Percentiles rank a stretch among this genome's conserved stretches.
Conservation (phyloP, 768 basidiomycete species). For the Rhodotorula babjevae region DNA sequence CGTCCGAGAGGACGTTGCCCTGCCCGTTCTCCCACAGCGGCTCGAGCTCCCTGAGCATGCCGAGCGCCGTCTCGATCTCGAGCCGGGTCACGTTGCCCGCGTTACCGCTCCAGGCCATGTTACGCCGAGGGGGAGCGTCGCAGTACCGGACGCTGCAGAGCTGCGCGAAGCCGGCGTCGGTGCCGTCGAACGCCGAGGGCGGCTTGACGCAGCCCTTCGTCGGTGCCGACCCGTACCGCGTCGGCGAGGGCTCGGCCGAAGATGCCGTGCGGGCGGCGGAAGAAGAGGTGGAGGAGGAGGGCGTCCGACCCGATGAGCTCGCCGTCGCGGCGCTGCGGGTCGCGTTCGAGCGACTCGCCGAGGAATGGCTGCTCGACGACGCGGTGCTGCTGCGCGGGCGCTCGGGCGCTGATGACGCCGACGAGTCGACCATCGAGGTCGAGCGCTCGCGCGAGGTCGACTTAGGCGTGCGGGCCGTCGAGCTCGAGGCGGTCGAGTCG, state of each 20-base stretch:
- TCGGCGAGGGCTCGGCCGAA: not conserved
- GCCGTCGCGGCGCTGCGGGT: not conserved
- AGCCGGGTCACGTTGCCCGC: constrained; percentile 20
- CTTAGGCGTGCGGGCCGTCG: too few relatives aligned
- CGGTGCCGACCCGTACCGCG: constrained; percentile 5
- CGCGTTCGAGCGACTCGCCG: not conserved
- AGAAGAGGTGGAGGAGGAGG: not conserved
- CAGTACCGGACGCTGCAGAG: constrained; percentile 25
- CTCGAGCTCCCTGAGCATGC: constrained; percentile 16
- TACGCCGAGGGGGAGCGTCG: not conserved
- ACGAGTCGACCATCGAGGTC: too few relatives aligned
- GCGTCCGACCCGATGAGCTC: too few relatives aligned
- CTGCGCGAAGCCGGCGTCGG: constrained; percentile 4
- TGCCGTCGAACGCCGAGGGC: constrained; percentile 14
- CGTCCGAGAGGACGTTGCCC: constrained; percentile 25
- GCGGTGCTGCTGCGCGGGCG: too few relatives aligned
- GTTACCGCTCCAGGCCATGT: constrained; percentile 21
- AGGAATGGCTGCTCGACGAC: too few relatives aligned
- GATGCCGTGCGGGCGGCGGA: not conserved
- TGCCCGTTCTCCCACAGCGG: constrained; percentile 23
- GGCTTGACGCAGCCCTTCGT: not conserved
- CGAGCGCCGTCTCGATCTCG: constrained; percentile 33
- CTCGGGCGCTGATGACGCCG: too few relatives aligned
- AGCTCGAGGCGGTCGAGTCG: too few relatives aligned
- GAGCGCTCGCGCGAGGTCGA: too few relatives aligned